phyloP scores from a whole-genome alignment of 2,329 filamentous ascomycete species.

The Epichloe amarillans region DNA sequence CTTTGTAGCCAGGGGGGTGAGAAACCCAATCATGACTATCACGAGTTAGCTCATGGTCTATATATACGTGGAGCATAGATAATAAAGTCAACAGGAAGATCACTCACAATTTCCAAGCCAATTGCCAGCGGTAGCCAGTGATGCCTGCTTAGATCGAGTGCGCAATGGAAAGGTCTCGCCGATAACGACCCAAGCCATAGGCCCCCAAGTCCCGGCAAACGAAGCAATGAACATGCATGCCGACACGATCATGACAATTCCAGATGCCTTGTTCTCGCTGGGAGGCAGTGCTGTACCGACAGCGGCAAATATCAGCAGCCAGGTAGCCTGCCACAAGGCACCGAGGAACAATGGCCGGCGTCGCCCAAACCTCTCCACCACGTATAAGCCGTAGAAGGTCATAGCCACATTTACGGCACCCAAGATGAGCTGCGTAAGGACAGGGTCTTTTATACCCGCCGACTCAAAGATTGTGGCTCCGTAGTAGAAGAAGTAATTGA shows the following conservation, averaged over 20 bases:
- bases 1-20: conserved; percentile 48
- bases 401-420: conserved; percentile 54
- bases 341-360: conserved; percentile 53
- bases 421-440: conserved; percentile 54
- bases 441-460: conserved; percentile 52
- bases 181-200: conserved; percentile 55
- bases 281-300: conserved; percentile 36
- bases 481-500: conserved; percentile 53
- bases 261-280: conserved; percentile 31
- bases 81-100: neutral
- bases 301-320: conserved; percentile 50
- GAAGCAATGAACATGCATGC: conserved; percentile 63
- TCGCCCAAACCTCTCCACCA: conserved; percentile 57
- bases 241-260: conserved; percentile 57
- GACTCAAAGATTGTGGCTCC: conserved; percentile 54
- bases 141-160: conserved; percentile 40
- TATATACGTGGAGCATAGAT: neutral
- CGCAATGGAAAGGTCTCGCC: conserved; percentile 52
- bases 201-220: conserved; percentile 58
- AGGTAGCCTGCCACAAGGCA: conserved; percentile 52
- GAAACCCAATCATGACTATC: conserved; percentile 50
- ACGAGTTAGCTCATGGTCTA: neutral
- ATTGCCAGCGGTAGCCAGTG: conserved; percentile 39
- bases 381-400: conserved; percentile 53
- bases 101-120: conserved; percentile 44